Percentiles rank a stretch among this genome's conserved stretches.
Conservation (phyloP, 2,329 filamentous ascomycete species). For the Saccharata proteae region DNA sequence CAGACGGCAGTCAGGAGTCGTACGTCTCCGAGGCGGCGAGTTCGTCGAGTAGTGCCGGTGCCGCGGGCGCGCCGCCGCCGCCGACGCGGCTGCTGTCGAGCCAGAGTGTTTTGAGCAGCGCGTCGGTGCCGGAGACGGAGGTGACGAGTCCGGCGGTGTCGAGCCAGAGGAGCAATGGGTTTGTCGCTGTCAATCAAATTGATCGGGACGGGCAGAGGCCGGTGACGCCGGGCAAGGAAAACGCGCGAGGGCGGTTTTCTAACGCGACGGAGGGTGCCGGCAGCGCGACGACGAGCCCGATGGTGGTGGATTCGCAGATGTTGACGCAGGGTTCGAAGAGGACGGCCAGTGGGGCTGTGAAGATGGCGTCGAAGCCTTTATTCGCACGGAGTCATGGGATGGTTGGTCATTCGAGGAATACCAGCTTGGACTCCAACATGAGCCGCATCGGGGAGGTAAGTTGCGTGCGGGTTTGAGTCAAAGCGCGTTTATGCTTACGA, state of each 20-base stretch:
- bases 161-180: conserved; percentile 40
- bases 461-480: conserved; percentile 8
- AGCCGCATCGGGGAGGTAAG: conserved; percentile 68
- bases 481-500: no score
- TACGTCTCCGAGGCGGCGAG: no score
- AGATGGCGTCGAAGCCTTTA: conserved; percentile 20
- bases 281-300: conserved; percentile 22
- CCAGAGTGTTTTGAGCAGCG: conserved; percentile 22
- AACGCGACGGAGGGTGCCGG: conserved; percentile 18
- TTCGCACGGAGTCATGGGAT: conserved; percentile 7
- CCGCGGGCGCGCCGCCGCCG: no score
- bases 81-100: conserved; percentile 20
- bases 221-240: conserved; percentile 17
- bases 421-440: conserved; percentile 54
- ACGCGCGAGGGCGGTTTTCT: no score
- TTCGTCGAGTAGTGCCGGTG: conserved; percentile 20
- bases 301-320: conserved; percentile 28
- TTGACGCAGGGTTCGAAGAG: conserved; percentile 50
- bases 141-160: conserved; percentile 16
- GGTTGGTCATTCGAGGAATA: conserved; percentile 55
- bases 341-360: conserved; percentile 64
- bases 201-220: conserved; percentile 7
- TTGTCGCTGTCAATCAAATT: conserved; percentile 10
- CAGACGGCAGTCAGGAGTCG: conserved; percentile 16
- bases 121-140: conserved; percentile 18